A percentile compares a stretch with the other conserved stretches of the same genome.
Evolutionary conservation across 2,329 filamentous ascomycete species (phyloP).

Genomic region (Aspergillus sergii): DNA sequence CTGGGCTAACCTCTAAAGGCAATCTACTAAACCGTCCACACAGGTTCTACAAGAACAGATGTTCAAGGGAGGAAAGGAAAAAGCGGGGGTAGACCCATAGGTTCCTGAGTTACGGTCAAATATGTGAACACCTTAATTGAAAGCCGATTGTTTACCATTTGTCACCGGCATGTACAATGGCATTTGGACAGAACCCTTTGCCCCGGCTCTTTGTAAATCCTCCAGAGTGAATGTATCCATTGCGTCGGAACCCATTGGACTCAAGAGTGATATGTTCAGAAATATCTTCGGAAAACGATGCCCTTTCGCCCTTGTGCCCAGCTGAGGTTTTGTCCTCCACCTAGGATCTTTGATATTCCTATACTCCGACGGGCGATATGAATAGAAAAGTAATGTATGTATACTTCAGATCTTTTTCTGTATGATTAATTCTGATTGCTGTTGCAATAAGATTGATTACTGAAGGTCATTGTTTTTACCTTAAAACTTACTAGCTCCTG

Average conservation of each 20-base stretch:
- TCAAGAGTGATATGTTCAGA: not conserved
- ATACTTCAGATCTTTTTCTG: not conserved
- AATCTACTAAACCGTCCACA: not conserved
- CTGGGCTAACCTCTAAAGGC: not conserved
- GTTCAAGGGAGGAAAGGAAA: not conserved
- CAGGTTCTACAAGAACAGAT: not conserved
- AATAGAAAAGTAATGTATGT: not conserved
- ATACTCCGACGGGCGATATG: not conserved
- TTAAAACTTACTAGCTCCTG: not conserved
- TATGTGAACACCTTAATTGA: not conserved
- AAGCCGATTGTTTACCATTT: not conserved
- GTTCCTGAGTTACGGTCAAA: not conserved
- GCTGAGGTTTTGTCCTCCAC: not conserved
- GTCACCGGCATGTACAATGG: not conserved
- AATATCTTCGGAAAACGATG: not conserved
- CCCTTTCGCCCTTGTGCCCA: not conserved
- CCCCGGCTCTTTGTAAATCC: not conserved
- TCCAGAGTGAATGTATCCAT: not conserved
- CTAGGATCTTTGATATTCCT: not conserved
- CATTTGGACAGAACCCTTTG: not conserved
- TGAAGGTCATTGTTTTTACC: not conserved
- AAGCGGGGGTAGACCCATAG: not conserved
- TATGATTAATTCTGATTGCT: not conserved
- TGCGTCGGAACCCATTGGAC: not conserved
- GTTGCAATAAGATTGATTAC: not conserved